These are phyloP conservation scores for Monilinia aucupariae DNA, from an alignment of 2,329 filamentous ascomycete species.

Conservation along the genomic window DNA sequence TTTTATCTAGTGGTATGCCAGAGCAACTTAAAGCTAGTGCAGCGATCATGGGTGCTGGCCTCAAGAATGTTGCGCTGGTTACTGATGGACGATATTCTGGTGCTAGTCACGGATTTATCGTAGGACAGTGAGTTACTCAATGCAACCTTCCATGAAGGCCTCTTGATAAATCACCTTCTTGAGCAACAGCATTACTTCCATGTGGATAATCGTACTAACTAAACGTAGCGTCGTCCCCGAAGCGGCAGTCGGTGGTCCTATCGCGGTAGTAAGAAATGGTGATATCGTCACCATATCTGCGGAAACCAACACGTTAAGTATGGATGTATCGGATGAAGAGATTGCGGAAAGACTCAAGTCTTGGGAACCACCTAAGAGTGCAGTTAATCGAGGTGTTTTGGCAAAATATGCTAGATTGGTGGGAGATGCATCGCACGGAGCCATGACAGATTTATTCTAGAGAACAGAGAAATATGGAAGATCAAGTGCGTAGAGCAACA, in stretches of 20 bases:
- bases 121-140: conserved; percentile 55
- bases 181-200: neutral
- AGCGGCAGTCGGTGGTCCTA: conserved; percentile 81
- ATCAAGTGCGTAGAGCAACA: neutral
- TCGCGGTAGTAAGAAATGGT: conserved; percentile 74
- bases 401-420: conserved; percentile 88
- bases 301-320: conserved; percentile 63
- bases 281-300: conserved; percentile 85
- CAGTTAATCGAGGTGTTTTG: conserved; percentile 75
- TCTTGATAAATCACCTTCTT: no score
- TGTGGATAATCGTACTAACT: neutral
- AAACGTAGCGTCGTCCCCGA: conserved; percentile 65
- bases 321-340: conserved; percentile 63
- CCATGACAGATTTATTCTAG: conserved; percentile 73
- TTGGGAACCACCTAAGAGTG: conserved; percentile 67
- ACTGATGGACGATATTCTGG: conserved; percentile 89
- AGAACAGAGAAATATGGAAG: neutral
- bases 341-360: conserved; percentile 55
- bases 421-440: conserved; percentile 85
- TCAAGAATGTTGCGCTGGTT: conserved; percentile 83
- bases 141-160: no score
- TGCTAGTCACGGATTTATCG: conserved; percentile 71
- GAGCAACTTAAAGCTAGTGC: conserved; percentile 86
- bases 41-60: conserved; percentile 85
- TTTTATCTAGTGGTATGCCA: conserved; percentile 65